Base-by-base conservation (phyloP, 257 asterid species). In the Oldenlandia corymbosa region DNA sequence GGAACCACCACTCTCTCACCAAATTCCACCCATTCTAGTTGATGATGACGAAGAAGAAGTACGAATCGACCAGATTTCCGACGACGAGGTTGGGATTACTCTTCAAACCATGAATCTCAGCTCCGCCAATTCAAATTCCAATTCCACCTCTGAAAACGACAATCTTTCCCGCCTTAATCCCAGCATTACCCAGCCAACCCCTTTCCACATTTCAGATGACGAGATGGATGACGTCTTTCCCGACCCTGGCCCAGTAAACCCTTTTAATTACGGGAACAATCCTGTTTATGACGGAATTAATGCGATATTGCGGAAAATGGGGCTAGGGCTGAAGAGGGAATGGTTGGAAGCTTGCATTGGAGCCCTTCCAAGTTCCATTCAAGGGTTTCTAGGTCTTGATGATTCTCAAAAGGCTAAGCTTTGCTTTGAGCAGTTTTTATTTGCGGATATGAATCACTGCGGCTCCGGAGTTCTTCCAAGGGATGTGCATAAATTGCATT, bases 391-490 rank as follows among this genome's bases (percentile, higher is more conserved):
- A 32, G 69, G 81, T 14, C 65, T 84, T 73, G 88, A 85, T 62
- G 74, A 74, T 81, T 41, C 78, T 21, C 71, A 77, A 12, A 87
- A 85, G 81, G 94, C 95, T 26, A 87, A 85, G 79, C 88, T 84
- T 42, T 89, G 97, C 74, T 90, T 90, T 16, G 75, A 75, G 73
- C 95, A 87, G 66, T 82, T 93, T 62, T 53, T 92, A 75, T 55
- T 42, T 47, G 83, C 96, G 68, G 99, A 92, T 75, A 78, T 93
- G 95, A 93, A 87, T 58, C 75, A 20, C 41, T 85, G 85, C 23
- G 95, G 97, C 17, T 86, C 87, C 0, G 96, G 96, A 42, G 77
- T 72, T 71, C 97, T 93, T 68, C 99, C 96, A 18, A 75, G 70
- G 12, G 73, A 83, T 46, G 91, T 90, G 24, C 81, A 80, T 54